These are phyloP conservation scores for Paraphaeosphaeria sporulosa DNA, from an alignment of 2,329 filamentous ascomycete species.

Conservation along the genomic window DNA sequence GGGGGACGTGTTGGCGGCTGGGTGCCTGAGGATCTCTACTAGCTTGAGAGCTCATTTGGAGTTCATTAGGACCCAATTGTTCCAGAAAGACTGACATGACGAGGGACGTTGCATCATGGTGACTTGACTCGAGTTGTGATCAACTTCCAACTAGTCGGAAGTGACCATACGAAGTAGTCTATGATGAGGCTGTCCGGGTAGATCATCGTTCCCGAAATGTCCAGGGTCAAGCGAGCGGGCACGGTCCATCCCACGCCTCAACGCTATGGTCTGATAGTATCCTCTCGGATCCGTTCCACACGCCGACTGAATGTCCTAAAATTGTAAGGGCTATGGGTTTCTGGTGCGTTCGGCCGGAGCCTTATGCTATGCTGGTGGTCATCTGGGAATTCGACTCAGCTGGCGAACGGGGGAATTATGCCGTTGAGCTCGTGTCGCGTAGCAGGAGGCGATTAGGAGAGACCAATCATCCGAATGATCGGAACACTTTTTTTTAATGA, in stretches of 20 bases:
- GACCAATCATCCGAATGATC: not conserved
- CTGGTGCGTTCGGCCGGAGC: not conserved
- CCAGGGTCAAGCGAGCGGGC: conserved; percentile 5
- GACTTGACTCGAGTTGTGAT: not conserved
- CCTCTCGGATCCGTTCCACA: not conserved
- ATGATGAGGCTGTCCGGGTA: not conserved
- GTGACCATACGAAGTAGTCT: not conserved
- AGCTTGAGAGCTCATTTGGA: not conserved
- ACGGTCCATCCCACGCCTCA: not conserved
- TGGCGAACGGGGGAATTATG: not conserved
- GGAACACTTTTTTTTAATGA: not conserved
- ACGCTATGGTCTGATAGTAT: not conserved
- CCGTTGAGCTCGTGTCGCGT: not conserved
- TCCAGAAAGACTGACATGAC: not conserved
- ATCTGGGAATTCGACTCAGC: not conserved
- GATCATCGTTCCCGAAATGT: not conserved
- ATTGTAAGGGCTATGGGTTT: not conserved
- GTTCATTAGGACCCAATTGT: not conserved
- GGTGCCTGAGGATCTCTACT: not conserved
- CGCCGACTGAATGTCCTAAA: not conserved
- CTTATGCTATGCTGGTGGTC: not conserved
- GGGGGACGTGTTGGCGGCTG: not conserved
- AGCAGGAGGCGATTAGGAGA: not conserved
- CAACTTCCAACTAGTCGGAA: no score
- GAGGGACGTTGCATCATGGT: not conserved